Base-by-base conservation (phyloP, 1,284 basidiomycete genomes). In the Fomitopsis schrenkii region DNA sequence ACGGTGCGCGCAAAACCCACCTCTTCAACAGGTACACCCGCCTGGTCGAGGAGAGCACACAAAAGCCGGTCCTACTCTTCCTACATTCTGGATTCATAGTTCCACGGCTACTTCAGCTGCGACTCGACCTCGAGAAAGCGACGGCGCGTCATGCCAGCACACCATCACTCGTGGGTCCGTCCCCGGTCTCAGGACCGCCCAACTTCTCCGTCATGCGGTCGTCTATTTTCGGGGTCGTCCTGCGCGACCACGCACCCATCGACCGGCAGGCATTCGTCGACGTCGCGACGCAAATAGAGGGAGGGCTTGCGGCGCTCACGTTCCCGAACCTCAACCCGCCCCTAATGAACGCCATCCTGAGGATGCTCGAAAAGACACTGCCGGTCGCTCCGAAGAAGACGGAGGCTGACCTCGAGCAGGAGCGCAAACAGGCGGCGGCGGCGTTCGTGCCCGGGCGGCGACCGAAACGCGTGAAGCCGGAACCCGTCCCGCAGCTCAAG, bases 21-120 rank as follows among this genome's bases (percentile, higher is more conserved):
- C 87, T 91, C 72, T 90, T 86, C 75, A 81, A 85, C 78, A 86
- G 87, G 74, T 93, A 92, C 80, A 79, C 81, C 59, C 79, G 77
- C 64, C 82, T 91, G 63, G 80, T 93, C 66, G 73, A 83, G 60
- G 74, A 78, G 57, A 83, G 80, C 73, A 68, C 74, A 33, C 69
- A 77, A 35, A 78, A 83, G 5, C 88, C 90, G 40, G 75, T 93
- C 70, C 75, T 93, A 66, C 80, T 93, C 73, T 80, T 93, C 57
- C 81, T 85, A 60, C 87, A 91, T 75, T 79, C 83, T 62, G 85
- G 90, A 62, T 90, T 93, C 72, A 80, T 83, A 41, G 82, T 85
- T 1, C 77, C 82, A 55, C 79, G 84, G 38, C 77, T 93, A 63
- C 80, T 85, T 62, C 82, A 83, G 63, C 79, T 93, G 36, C 81